These are phyloP conservation scores for Fusarium verticillioides DNA, from an alignment of 2,329 filamentous ascomycete genomes.

Conservation along the genomic window DNA sequence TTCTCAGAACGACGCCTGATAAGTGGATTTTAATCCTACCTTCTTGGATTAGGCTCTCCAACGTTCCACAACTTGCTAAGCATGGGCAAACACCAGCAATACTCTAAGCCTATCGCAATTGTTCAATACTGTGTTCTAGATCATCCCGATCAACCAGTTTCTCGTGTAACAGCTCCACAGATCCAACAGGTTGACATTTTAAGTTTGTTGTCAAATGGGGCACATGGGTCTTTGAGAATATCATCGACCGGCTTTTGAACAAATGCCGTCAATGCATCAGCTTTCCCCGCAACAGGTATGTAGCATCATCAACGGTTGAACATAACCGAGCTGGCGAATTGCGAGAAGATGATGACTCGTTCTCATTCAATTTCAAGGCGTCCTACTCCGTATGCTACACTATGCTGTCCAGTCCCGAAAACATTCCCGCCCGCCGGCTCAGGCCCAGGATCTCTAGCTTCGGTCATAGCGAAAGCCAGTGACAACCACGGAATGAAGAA, in stretches of 20 bases:
- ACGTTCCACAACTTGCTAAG: neutral
- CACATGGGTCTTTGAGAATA: slow-evolving; percentile 3
- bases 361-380: neutral
- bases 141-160: neutral
- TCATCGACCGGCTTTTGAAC: neutral
- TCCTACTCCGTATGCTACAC: neutral
- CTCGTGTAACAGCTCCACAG: neutral
- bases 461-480: slow-evolving; percentile 28
- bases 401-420: neutral
- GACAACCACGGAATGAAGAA: neutral
- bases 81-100: neutral
- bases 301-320: slow-evolving; percentile 7
- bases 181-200: neutral
- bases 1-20: neutral
- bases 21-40: neutral
- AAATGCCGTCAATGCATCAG: slow-evolving; percentile 2
- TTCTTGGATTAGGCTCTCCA: neutral
- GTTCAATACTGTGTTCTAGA: neutral
- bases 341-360: slow-evolving; percentile 16
- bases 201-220: slow-evolving; percentile 1
- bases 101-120: neutral
- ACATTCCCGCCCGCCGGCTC: neutral
- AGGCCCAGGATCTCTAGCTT: slow-evolving; percentile 12
- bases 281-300: slow-evolving; percentile 22
- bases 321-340: neutral